phyloP scores from a whole-genome alignment of 2,329 filamentous ascomycete species.

The Magnaporthales sp. region DNA sequence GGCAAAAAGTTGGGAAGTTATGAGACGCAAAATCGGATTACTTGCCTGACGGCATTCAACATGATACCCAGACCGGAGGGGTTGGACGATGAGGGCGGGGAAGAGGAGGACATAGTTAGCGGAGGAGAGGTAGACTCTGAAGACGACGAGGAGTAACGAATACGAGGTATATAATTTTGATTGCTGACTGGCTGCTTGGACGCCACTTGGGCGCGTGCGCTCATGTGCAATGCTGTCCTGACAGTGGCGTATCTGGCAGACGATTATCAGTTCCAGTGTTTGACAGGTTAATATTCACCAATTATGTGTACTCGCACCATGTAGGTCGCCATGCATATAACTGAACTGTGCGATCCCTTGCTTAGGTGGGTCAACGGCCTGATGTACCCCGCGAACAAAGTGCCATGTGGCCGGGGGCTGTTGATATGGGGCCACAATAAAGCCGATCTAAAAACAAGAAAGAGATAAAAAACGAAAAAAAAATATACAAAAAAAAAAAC shows the following conservation, averaged over 20 bases:
- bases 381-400: background rate
- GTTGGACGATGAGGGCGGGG: constrained; percentile 43
- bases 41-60: constrained; percentile 76
- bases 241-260: background rate
- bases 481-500: background rate
- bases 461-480: background rate
- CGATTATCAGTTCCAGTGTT: background rate
- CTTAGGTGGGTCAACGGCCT: background rate
- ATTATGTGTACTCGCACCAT: background rate
- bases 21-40: constrained; percentile 81
- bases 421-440: background rate
- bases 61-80: constrained; percentile 65
- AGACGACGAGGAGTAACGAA: constrained; percentile 27
- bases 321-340: background rate
- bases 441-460: too few species aligned
- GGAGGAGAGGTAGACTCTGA: constrained; percentile 30
- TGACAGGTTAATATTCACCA: background rate
- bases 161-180: constrained; percentile 12
- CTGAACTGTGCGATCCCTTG: background rate
- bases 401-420: background rate
- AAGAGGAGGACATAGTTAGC: constrained; percentile 29
- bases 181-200: background rate
- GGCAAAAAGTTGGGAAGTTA: constrained; percentile 68
- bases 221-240: background rate
- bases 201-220: background rate